phyloP scores from a whole-genome alignment of 2,329 filamentous ascomycete genomes.

The Curvularia hawaiiensis region DNA sequence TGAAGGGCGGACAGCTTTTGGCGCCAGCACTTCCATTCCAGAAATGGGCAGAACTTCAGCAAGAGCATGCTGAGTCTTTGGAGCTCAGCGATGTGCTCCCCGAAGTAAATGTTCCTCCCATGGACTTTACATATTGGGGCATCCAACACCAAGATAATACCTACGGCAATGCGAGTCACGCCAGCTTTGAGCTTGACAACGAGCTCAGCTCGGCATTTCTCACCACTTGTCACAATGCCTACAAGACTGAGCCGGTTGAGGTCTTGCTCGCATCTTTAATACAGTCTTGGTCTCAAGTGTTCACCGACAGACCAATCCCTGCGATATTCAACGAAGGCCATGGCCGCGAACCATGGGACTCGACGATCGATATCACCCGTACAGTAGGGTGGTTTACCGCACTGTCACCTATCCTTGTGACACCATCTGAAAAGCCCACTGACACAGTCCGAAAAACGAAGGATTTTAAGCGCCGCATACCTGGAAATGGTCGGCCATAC shows the following conservation, averaged over 20 bases:
- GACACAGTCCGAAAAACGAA: constrained; percentile 61
- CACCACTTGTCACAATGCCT: constrained; percentile 47
- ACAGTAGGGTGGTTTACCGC: constrained; percentile 68
- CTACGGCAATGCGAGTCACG: constrained; percentile 44
- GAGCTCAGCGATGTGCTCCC: constrained; percentile 33
- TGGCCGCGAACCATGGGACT: constrained; percentile 47
- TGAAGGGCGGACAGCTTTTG: constrained; percentile 40
- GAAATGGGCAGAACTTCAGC: constrained; percentile 47
- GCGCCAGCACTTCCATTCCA: constrained; percentile 44
- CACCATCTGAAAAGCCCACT: constrained; percentile 44
- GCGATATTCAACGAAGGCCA: constrained; percentile 54
- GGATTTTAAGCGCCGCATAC: constrained; percentile 52
- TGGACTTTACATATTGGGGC: constrained; percentile 49
- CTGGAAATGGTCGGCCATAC: constrained; percentile 50
- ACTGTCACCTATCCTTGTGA: constrained; percentile 51
- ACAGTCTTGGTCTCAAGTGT: constrained; percentile 61
- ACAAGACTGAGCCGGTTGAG: constrained; percentile 60
- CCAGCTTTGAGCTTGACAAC: constrained; percentile 40
- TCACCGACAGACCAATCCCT: constrained; percentile 58
- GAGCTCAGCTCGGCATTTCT: constrained; percentile 34
- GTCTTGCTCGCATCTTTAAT: constrained; percentile 62
- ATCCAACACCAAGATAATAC: constrained; percentile 45
- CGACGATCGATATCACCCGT: constrained; percentile 58
- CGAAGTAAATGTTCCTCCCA: constrained; percentile 35
- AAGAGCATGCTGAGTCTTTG: constrained; percentile 38